A percentile compares a stretch with the other conserved stretches of the same genome.
phyloP scores from a whole-genome alignment of 768 basidiomycete genomes.

The Pholiota molesta region DNA sequence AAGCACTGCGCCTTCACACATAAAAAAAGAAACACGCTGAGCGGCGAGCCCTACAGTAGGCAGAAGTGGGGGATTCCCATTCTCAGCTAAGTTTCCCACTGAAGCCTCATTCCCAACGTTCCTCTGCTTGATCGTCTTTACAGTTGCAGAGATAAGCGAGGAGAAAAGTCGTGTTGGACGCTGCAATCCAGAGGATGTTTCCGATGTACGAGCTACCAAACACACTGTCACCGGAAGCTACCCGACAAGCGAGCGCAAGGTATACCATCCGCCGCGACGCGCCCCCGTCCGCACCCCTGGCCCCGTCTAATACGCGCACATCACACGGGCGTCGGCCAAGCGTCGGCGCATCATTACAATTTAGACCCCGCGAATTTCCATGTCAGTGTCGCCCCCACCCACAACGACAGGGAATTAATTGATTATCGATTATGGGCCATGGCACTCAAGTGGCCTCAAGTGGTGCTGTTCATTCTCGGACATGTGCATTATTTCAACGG shows the following conservation, averaged over 20 bases:
- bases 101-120: neutral
- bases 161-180: slow-evolving; percentile 87
- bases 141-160: slow-evolving; percentile 62
- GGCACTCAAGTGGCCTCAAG: too few relatives aligned
- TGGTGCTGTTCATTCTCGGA: too few relatives aligned
- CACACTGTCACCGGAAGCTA: neutral
- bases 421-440: too few relatives aligned
- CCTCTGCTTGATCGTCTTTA: slow-evolving; percentile 11
- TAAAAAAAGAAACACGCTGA: slow-evolving; percentile 82
- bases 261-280: slow-evolving; percentile 52
- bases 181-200: slow-evolving; percentile 92
- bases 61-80: slow-evolving; percentile 47
- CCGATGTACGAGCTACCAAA: slow-evolving; percentile 62
- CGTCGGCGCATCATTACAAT: too few relatives aligned
- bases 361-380: too few relatives aligned
- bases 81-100: neutral
- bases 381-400: too few relatives aligned
- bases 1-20: slow-evolving; percentile 29
- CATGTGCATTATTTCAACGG: too few relatives aligned
- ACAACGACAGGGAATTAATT: too few relatives aligned
- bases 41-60: slow-evolving; percentile 71
- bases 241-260: neutral
- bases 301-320: slow-evolving; percentile 49
- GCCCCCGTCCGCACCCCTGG: slow-evolving; percentile 30
- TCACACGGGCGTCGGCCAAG: too few relatives aligned